These are phyloP conservation scores for Beauveria varroae DNA, from an alignment of 2,329 filamentous ascomycete genomes.

Conservation along the genomic window DNA sequence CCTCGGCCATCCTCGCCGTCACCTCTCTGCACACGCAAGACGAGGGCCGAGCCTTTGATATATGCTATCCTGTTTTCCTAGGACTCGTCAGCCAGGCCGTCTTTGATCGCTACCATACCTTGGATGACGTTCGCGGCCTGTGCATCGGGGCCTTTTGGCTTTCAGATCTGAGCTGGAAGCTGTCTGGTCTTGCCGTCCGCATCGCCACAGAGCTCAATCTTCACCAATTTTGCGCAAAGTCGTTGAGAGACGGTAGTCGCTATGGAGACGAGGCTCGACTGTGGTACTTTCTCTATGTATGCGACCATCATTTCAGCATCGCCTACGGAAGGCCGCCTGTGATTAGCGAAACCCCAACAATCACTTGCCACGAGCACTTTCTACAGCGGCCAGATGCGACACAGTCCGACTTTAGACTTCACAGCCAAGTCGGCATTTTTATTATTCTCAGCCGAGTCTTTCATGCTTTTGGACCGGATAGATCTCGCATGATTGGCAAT, in stretches of 20 bases:
- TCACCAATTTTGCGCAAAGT: constrained; percentile 44
- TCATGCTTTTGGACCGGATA: constrained; percentile 50
- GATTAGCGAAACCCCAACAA: constrained; percentile 48
- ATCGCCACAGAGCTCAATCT: constrained; percentile 51
- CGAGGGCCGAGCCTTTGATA: constrained; percentile 40
- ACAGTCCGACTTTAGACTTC: constrained; percentile 46
- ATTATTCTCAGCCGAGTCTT: constrained; percentile 52
- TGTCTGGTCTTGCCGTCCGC: constrained; percentile 51
- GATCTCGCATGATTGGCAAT: constrained; percentile 27
- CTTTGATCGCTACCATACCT: constrained; percentile 43
- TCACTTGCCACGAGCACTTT: constrained; percentile 49
- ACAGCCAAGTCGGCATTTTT: constrained; percentile 53
- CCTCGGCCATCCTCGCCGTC: constrained; percentile 25
- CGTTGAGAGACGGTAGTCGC: constrained; percentile 34
- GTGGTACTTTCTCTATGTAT: constrained; percentile 58
- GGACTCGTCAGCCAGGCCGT: constrained; percentile 49
- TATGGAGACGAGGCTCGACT: constrained; percentile 49
- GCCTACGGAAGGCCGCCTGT: constrained; percentile 52
- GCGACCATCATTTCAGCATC: constrained; percentile 59
- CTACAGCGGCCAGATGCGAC: constrained; percentile 42
- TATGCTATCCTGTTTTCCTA: constrained; percentile 51
- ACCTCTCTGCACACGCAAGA: constrained; percentile 24
- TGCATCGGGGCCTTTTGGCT: constrained; percentile 60
- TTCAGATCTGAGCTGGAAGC: constrained; percentile 47
- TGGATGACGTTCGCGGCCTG: constrained; percentile 52